Conservation (phyloP, 1,284 basidiomycete species). For the Trichosporon asahii region DNA sequence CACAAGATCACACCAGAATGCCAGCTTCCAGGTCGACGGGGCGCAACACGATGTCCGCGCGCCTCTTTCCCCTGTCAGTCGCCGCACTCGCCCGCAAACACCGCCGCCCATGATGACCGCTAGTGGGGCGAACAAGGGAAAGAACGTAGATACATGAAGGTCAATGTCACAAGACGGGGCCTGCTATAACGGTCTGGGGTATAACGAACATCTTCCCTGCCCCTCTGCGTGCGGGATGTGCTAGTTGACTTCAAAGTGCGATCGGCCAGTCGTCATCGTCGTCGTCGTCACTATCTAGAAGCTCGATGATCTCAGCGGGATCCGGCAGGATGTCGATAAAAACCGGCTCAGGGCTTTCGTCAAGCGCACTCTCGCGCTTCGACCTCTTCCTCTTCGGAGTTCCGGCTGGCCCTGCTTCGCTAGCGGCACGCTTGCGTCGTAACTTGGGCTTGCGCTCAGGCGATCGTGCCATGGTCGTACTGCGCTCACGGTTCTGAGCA, state of each 20-base stretch:
- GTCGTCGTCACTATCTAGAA: neutral
- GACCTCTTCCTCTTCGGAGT: neutral
- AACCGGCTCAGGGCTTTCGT: neutral
- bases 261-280: neutral
- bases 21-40: too few species aligned
- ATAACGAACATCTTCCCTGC: too few species aligned
- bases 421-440: neutral
- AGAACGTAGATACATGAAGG: too few species aligned
- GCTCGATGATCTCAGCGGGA: neutral
- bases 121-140: too few species aligned
- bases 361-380: neutral
- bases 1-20: too few species aligned
- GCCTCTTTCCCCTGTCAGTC: too few species aligned
- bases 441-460: neutral
- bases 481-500: neutral
- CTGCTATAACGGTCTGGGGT: too few species aligned
- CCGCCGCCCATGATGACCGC: too few species aligned
- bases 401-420: neutral
- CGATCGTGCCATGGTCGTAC: neutral
- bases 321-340: neutral
- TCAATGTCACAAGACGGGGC: too few species aligned
- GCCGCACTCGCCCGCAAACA: too few species aligned
- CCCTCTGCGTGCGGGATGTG: too few species aligned
- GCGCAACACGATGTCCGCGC: too few species aligned
- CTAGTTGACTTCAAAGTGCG: neutral